These are phyloP conservation scores for Boletus pseudo-olivaceus DNA, from an alignment of 768 basidiomycete genomes.

Conservation along the genomic window DNA sequence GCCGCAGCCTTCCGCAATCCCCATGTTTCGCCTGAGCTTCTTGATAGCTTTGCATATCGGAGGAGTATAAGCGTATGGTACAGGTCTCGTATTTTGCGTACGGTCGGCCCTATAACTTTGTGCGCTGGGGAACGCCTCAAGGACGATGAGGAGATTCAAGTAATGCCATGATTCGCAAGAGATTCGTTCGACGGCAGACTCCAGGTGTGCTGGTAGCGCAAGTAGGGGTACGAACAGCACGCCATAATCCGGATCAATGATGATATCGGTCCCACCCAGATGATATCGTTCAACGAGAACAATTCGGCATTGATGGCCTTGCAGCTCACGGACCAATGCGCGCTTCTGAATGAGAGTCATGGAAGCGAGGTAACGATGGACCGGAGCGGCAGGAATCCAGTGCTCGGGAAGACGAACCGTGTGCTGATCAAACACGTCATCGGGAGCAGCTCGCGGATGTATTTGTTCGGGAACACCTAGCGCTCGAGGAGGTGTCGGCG, in stretches of 20 bases:
- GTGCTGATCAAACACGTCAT: conserved; percentile 39
- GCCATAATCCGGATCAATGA: conserved; percentile 61
- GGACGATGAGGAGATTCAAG: conserved; percentile 50
- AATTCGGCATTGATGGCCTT: conserved; percentile 42
- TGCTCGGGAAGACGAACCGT: conserved; percentile 43
- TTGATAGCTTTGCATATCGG: conserved; percentile 68
- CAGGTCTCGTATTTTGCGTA: conserved; percentile 4
- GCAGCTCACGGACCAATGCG: conserved; percentile 51
- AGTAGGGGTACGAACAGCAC: conserved; percentile 48
- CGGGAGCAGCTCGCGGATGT: conserved; percentile 32
- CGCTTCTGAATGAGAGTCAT: conserved; percentile 67
- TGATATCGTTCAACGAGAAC: conserved; percentile 62
- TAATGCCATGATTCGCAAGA: conserved; percentile 63
- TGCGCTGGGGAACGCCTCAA: conserved; percentile 62
- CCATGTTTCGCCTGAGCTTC: conserved; percentile 60
- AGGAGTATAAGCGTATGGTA: conserved; percentile 52
- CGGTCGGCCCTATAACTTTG: conserved; percentile 29
- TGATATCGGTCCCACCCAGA: conserved; percentile 60
- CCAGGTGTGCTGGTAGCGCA: conserved; percentile 48
- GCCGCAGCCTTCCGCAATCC: conserved; percentile 57
- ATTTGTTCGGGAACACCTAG: conserved; percentile 10
- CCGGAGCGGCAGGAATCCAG: conserved; percentile 28
- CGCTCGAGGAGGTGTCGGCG: conserved; percentile 3
- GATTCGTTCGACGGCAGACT: conserved; percentile 42
- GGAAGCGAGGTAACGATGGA: conserved; percentile 69